phyloP scores from a whole-genome alignment of 2,329 filamentous ascomycete species.

The Pseudocercospora musae region DNA sequence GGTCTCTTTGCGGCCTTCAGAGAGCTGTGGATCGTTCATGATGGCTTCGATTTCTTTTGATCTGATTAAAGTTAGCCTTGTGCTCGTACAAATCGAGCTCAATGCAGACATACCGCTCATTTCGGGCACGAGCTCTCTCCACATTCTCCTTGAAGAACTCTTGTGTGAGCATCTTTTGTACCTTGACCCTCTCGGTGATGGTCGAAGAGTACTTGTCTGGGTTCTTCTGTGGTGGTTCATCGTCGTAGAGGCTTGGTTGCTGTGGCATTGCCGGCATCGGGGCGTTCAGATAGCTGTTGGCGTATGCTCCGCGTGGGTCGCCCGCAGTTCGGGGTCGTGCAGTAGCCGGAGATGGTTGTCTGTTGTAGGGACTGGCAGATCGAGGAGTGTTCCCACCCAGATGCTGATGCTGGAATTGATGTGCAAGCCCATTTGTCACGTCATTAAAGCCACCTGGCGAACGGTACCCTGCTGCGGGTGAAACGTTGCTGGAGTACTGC shows the following conservation, averaged over 20 bases:
- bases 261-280: conserved; percentile 53
- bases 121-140: conserved; percentile 89
- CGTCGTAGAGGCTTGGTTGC: conserved; percentile 48
- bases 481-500: conserved; percentile 43
- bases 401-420: conserved; percentile 97
- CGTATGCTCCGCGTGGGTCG: conserved; percentile 53
- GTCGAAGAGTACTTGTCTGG: conserved; percentile 86
- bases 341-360: conserved; percentile 62
- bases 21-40: conserved; percentile 71
- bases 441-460: conserved; percentile 67
- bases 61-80: conserved; percentile 48
- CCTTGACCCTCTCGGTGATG: conserved; percentile 69
- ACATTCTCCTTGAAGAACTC: conserved; percentile 98
- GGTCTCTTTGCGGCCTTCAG: conserved; percentile 73
- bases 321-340: conserved; percentile 84
- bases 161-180: conserved; percentile 63
- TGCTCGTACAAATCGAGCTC: not conserved
- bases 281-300: conserved; percentile 65
- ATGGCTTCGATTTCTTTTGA: conserved; percentile 89
- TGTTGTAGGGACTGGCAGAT: conserved; percentile 63
- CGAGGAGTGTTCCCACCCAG: conserved; percentile 62
- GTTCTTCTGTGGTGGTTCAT: conserved; percentile 71
- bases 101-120: conserved; percentile 66
- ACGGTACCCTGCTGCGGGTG: conserved; percentile 54
- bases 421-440: conserved; percentile 83